Evolutionary conservation across 495 filamentous ascomycete genomes (phyloP).

Genomic region (Penicillium atrosanguineum): DNA sequence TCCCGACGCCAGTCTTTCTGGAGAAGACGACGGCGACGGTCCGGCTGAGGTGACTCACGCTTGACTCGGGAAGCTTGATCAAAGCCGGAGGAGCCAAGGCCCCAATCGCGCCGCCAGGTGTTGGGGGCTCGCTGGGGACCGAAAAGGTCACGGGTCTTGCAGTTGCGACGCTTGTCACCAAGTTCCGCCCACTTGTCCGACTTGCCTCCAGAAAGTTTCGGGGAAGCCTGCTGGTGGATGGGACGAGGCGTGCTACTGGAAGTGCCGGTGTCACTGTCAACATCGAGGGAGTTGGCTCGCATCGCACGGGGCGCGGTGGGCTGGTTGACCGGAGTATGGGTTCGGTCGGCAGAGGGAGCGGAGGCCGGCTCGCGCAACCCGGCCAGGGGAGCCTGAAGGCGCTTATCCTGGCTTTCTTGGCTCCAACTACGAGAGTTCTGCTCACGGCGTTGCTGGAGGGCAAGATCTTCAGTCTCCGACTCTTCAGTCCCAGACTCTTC

Average conservation of each 20-base stretch:
- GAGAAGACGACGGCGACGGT: constrained; percentile 40
- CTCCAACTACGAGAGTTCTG: constrained; percentile 80
- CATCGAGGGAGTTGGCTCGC: constrained; percentile 47
- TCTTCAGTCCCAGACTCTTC: constrained; percentile 76
- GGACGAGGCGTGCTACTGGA: constrained; percentile 58
- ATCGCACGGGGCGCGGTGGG: constrained; percentile 28
- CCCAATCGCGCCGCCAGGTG: constrained; percentile 51
- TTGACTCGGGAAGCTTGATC: constrained; percentile 49
- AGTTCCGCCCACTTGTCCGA: constrained; percentile 86
- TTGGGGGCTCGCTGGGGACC: constrained; percentile 41
- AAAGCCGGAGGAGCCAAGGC: constrained; percentile 53
- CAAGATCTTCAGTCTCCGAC: constrained; percentile 55
- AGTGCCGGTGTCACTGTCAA: constrained; percentile 60
- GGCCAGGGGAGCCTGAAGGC: constrained; percentile 23
- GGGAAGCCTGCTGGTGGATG: constrained; percentile 47
- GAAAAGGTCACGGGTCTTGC: constrained; percentile 48
- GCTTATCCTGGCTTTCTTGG: constrained; percentile 61
- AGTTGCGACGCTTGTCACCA: constrained; percentile 73
- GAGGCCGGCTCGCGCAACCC: constrained; percentile 45
- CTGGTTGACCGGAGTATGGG: constrained; percentile 16
- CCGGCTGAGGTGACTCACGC: constrained; percentile 42
- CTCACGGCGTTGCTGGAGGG: constrained; percentile 61
- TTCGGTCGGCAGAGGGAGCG: constrained; percentile 47
- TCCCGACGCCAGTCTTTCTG: constrained; percentile 69
- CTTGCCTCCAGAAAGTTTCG: constrained; percentile 43